phyloP scores from a whole-genome alignment of 495 filamentous ascomycete species.

The Penicillium goetzii region DNA sequence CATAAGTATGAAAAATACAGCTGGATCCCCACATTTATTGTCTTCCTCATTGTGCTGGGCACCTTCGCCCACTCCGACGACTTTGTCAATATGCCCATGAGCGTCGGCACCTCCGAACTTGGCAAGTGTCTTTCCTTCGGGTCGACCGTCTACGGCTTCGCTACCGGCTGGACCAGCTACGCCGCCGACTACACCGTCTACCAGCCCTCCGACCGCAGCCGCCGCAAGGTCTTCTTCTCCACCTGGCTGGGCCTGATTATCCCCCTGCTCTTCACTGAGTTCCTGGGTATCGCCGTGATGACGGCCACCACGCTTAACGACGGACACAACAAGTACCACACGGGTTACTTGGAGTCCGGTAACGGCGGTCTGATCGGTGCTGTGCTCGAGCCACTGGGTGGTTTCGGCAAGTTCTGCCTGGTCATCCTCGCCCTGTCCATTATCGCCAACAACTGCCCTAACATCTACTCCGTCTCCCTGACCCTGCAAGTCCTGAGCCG shows the following conservation, averaged over 20 bases:
- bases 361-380: conserved; percentile 73
- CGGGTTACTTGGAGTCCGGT: conserved; percentile 61
- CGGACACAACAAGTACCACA: conserved; percentile 56
- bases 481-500: conserved; percentile 72
- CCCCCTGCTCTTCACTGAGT: conserved; percentile 75
- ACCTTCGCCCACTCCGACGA: conserved; percentile 74
- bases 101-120: conserved; percentile 61
- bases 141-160: conserved; percentile 75
- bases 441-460: conserved; percentile 87
- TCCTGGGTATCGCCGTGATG: conserved; percentile 75
- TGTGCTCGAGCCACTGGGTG: conserved; percentile 68
- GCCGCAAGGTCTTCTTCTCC: conserved; percentile 65
- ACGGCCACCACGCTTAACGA: conserved; percentile 61
- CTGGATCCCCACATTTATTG: conserved; percentile 76
- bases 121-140: conserved; percentile 73
- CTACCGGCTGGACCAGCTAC: conserved; percentile 78
- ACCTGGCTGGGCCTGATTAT: conserved; percentile 72
- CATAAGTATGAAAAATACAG: conserved; percentile 79
- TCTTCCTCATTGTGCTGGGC: conserved; percentile 78
- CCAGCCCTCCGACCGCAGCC: conserved; percentile 64
- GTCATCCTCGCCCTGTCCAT: conserved; percentile 79
- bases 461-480: conserved; percentile 80
- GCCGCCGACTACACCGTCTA: conserved; percentile 87
- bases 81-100: conserved; percentile 70
- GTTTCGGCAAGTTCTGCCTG: conserved; percentile 82